Evolutionary conservation across 1,284 basidiomycete genomes (phyloP), one percentile per base, ranked within the genome.

Genomic region (Puccinia coronata): DNA sequence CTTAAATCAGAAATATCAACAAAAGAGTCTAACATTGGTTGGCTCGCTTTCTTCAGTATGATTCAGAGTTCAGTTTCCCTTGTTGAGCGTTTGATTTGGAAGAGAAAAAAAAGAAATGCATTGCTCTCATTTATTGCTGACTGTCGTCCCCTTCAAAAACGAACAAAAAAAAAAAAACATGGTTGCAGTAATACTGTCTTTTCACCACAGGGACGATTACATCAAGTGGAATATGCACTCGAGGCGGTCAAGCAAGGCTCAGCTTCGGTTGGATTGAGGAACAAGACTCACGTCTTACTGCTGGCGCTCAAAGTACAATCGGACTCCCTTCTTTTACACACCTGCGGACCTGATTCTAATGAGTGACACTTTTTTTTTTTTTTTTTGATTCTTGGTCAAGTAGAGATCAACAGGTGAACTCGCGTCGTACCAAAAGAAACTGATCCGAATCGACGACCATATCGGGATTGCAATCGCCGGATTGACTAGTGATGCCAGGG

Each of bases 241-340:
- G 97, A 99, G 88, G 97, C 97, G 83, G 96, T 99, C 84, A 99
- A 99, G 90, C 97, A 99, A 87, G 97, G 97, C 83, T 98, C 95
- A 82, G 97, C 97, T 31, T 96, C 95, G 43, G 96, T 99, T 71
- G 97, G 97, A 59, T 87, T 99, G 84, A 91, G 96, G 83, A 96
- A 93, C 82, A 94, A 95, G 88, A 98, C 94, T 0, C 97, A 99
- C 87, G 92, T 95, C 31, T 90, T 99, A 80, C 89, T 99, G 36
- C 88, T 99, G 73, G 96, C 96, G 11, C 88, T 99, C 82, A 99
- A 97, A 90, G 94, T 92, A 67, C 86, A 85, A n/a, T 28, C 41
- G 8, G 11, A 69, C 23, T 23, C 39, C 43, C 53, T 28, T 51
- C 18, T 70, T 65, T 73, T 80, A 31, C 61, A 41, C 23, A 2